Conservation (phyloP, 202 grass and related monocot genomes). For the Schoenoplectus tabernaemontani region DNA sequence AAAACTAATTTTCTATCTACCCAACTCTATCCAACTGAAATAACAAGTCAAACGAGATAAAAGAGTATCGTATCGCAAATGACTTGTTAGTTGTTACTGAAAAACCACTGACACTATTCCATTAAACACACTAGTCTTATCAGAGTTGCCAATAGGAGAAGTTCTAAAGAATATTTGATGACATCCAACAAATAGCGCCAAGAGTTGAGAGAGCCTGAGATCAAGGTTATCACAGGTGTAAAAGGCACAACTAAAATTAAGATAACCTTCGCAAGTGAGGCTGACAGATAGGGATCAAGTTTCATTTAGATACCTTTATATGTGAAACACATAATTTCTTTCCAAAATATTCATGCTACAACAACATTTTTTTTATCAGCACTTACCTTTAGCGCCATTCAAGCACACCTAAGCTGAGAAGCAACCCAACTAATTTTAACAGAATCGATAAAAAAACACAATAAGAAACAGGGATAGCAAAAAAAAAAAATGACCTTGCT, state of each 20-base stretch:
- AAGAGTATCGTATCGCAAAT: background rate
- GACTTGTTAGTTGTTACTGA: background rate
- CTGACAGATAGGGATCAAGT: background rate
- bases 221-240: background rate
- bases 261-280: background rate
- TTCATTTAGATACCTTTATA: background rate
- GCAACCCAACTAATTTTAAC: background rate
- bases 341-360: background rate
- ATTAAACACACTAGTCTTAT: background rate
- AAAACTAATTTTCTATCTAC: background rate
- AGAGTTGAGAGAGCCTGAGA: background rate
- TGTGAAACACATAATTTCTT: background rate
- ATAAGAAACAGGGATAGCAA: background rate
- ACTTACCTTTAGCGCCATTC: background rate
- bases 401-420: background rate
- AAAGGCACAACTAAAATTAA: background rate
- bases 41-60: constrained; percentile 9
- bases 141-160: background rate
- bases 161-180: background rate
- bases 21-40: background rate
- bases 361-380: background rate
- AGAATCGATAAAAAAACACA: background rate
- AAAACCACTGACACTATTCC: background rate
- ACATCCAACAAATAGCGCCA: background rate
- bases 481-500: constrained; percentile 35